phyloP scores from a whole-genome alignment of 208 protist genomes.

The Trypanosoma scelopori region DNA sequence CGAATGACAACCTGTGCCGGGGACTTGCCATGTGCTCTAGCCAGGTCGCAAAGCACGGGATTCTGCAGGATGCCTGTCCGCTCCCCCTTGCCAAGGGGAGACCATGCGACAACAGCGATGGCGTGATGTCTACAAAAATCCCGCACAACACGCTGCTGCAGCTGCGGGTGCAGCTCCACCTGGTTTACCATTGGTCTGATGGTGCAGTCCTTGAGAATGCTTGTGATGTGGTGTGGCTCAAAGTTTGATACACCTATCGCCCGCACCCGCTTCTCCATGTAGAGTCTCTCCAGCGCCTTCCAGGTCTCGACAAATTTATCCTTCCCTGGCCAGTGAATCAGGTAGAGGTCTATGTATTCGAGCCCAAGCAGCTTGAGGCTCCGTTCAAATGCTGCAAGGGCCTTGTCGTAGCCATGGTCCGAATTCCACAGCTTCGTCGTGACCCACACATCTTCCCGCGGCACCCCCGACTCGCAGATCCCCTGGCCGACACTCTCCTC shows the following conservation, averaged over 20 bases:
- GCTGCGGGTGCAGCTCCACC: constrained; percentile 88
- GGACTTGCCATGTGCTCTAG: constrained; percentile 51
- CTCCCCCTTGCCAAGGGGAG: constrained; percentile 68
- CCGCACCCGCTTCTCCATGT: constrained; percentile 68
- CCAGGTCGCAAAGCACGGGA: constrained; percentile 41
- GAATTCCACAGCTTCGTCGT: constrained; percentile 88
- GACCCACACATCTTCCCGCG: constrained; percentile 87
- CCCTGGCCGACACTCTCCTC: constrained; percentile 61
- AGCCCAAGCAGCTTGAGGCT: constrained; percentile 81
- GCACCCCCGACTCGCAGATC: constrained; percentile 54
- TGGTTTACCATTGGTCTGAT: constrained; percentile 90
- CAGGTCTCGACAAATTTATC: constrained; percentile 56
- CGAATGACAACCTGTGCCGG: constrained; percentile 77
- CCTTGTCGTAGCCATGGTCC: constrained; percentile 61
- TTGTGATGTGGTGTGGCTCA: constrained; percentile 44
- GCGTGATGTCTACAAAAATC: constrained; percentile 62
- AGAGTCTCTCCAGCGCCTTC: constrained; percentile 65
- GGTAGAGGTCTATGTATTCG: constrained; percentile 95
- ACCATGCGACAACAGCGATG: constrained; percentile 85
- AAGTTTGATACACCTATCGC: constrained; percentile 93
- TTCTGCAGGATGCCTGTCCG: constrained; percentile 31
- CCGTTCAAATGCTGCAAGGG: constrained; percentile 64
- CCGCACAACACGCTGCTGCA: constrained; percentile 60
- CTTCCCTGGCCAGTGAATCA: constrained; percentile 96
- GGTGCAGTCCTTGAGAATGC: constrained; percentile 62